Base-by-base conservation (phyloP, 1,139 yeast genomes). In the Saccharomyces hybrid region DNA sequence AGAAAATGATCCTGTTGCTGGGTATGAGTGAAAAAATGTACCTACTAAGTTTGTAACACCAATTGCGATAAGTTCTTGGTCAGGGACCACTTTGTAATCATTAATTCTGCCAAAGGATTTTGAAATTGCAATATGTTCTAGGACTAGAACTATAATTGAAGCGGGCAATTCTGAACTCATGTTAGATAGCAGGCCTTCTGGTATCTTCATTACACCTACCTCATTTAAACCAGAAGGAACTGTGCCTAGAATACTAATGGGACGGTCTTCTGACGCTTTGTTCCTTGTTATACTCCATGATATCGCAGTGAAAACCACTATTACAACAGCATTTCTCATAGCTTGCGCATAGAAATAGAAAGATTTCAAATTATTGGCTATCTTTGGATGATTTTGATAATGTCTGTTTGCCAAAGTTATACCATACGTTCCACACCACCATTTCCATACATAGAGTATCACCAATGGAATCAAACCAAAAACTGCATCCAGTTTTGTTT, bases 401-500 rank as follows among this genome's bases (percentile, higher is more conserved):
- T 78, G 83, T 68, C 88, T 79, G 25, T 67, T 65, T 1, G 61
- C 58, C 47, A 66, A 54, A 65, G 80, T 84, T 64, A 84, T 84
- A 44, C 83, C 83, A 59, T 63, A 75, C 50, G 79, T 82, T 51
- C 78, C 72, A 57, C 80, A 76, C 60, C 73, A 71, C 72, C 73
- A 82, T 68, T 84, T 84, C 86, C 95, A 83, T n/a, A 72, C 56
- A 67, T 84, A 88, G 53, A 91, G 77, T 31, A 88, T 70, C 65
- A 86, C 76, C 62, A 91, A 77, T 28, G 87, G 81, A 49, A 86
- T 80, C 53, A 91, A 73, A 31, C 98, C 98, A 71, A 91, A 90
- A 1, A 20, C 96, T 25, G 97, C 97, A 70, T 91, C 93, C 49
- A 81, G 71, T 49, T 76, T 84, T 2, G 95, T 77, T 59, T 80